Percentiles rank a stretch among this genome's conserved stretches.
Conservation (phyloP, 495 filamentous ascomycete species). For the Lasiosphaeris hirsuta region DNA sequence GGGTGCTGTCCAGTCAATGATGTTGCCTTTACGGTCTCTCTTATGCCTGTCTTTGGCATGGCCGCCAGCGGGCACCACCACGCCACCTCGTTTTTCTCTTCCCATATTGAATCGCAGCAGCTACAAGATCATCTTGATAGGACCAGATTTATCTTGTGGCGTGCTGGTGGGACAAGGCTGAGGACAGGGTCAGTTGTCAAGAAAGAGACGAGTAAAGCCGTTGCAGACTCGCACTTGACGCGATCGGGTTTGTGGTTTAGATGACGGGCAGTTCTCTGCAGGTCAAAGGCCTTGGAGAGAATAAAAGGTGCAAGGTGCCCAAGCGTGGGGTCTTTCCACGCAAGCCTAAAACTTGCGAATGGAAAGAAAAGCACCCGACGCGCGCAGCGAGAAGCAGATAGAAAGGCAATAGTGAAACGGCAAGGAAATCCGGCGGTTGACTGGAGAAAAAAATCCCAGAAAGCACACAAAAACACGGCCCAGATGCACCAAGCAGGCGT, state of each 20-base stretch:
- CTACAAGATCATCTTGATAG: slow-evolving; percentile 13
- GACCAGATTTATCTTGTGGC: not conserved
- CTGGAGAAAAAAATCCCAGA: not conserved
- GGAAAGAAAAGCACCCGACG: slow-evolving; percentile 11
- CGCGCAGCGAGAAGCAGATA: not conserved
- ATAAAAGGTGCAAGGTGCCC: not conserved
- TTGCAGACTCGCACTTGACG: not conserved
- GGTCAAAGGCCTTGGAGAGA: not conserved
- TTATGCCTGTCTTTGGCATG: slow-evolving; percentile 36
- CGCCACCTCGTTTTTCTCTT: slow-evolving; percentile 28
- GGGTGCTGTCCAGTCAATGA: slow-evolving; percentile 30
- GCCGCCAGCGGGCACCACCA: slow-evolving; percentile 19
- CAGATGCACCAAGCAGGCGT: not conserved
- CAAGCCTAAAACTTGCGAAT: slow-evolving; percentile 10
- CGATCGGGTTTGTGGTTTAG: not conserved
- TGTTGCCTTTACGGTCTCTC: slow-evolving; percentile 26
- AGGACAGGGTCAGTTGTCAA: slow-evolving; percentile 2
- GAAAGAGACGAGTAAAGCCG: not conserved
- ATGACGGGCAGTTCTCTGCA: too few species aligned
- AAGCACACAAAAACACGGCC: not conserved
- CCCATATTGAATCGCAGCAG: slow-evolving; percentile 22
- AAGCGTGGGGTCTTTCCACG: not conserved
- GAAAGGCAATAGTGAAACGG: not conserved
- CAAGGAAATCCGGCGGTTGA: slow-evolving; percentile 1
- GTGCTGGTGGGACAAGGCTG: not conserved